These are phyloP conservation scores for Fusarium brachygibbosum DNA, from an alignment of 2,329 filamentous ascomycete genomes.

Conservation along the genomic window DNA sequence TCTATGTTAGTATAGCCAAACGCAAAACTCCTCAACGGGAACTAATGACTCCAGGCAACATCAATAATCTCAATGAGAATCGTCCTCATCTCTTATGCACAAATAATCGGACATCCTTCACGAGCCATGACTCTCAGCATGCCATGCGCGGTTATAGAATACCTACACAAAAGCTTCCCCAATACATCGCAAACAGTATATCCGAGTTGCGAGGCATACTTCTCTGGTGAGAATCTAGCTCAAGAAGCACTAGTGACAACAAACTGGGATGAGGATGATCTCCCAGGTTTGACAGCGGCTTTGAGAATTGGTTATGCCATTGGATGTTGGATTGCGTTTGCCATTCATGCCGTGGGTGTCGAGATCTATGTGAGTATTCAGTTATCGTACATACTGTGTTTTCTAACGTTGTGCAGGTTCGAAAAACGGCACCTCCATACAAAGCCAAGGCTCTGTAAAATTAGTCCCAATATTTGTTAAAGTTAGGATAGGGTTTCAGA, in stretches of 20 bases:
- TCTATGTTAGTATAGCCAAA: conserved; percentile 6
- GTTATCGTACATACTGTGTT: neutral
- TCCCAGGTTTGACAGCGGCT: conserved; percentile 12
- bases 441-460: neutral
- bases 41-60: conserved; percentile 12
- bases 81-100: neutral
- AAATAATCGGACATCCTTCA: conserved; percentile 4
- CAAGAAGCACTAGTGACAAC: conserved; percentile 19
- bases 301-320: conserved; percentile 12
- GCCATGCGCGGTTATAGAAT: conserved; percentile 15
- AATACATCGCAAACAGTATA: neutral
- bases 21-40: accelerated
- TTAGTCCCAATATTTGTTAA: accelerated
- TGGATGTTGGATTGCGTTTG: conserved; percentile 3
- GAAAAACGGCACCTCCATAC: neutral
- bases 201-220: conserved; percentile 8
- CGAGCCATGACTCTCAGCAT: neutral
- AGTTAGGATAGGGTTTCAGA: neutral
- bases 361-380: conserved; percentile 17
- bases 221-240: neutral
- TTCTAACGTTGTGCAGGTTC: neutral
- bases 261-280: conserved; percentile 22
- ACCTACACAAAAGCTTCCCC: conserved; percentile 11
- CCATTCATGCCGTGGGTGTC: neutral
- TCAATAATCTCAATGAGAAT: conserved; percentile 29